phyloP scores from a whole-genome alignment of 2,329 filamentous ascomycete genomes.

The Ilyonectria sp. region DNA sequence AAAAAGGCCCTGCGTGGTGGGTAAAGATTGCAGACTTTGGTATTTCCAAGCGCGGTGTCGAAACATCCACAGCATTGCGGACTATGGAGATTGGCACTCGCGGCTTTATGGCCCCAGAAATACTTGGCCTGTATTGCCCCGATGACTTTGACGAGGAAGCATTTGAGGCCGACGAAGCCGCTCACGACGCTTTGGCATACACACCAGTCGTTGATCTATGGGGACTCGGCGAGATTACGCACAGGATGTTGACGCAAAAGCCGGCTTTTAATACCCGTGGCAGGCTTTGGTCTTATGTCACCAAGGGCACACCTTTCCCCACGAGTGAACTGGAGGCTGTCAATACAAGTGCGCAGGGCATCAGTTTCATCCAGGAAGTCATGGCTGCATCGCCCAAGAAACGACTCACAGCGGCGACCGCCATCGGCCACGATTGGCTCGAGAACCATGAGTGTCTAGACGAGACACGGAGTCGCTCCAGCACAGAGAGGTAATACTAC shows the following conservation, averaged over 20 bases:
- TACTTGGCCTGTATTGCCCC: conserved; percentile 8
- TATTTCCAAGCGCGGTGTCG: conserved; percentile 14
- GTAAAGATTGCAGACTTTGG: conserved; percentile 28
- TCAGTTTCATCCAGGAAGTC: neutral
- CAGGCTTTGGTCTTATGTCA: neutral
- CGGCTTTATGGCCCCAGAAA: conserved; percentile 11
- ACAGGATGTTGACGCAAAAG: neutral
- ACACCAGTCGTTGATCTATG: conserved; percentile 38
- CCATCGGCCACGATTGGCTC: neutral
- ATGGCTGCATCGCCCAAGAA: neutral
- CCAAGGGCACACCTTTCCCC: neutral
- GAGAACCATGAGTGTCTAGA: neutral
- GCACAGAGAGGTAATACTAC: neutral
- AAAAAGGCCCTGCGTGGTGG: conserved; percentile 17
- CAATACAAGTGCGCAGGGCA: neutral
- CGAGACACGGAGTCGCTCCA: neutral
- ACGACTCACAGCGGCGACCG: neutral
- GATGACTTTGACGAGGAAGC: conserved; percentile 8
- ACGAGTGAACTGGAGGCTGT: neutral
- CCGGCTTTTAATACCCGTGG: neutral
- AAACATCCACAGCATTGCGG: conserved; percentile 1
- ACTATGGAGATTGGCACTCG: conserved; percentile 13
- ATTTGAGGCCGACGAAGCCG: neutral
- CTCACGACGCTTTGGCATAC: neutral
- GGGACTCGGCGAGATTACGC: conserved; percentile 55